Base-by-base conservation (phyloP, 148 eudicot genomes). In the Nepenthes gracilis region DNA sequence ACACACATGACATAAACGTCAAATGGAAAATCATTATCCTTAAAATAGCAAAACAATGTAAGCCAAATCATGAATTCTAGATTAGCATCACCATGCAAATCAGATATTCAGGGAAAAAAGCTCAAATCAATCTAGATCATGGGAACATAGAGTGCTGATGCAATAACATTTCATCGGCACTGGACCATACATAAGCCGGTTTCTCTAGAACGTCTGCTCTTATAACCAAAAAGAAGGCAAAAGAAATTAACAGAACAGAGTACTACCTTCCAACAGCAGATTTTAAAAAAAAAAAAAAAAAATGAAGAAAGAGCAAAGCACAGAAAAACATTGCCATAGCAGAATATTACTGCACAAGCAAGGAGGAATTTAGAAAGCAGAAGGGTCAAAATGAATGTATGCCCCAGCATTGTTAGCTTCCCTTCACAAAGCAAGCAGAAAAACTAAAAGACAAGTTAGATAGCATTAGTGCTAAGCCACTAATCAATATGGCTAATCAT, bases 111-210 rank as follows among this genome's bases (percentile, higher is more conserved):
- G 60, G 23, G 23, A 23, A 53, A 43, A 61, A 53, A 64, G 67
- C 67, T 54, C 45, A 6, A 12, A 2, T 34, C 32, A n/a, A 47
- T 76, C 36, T 71, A 67, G 72, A 76, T 76, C 72, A 76, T 60
- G 72, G 64, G 45, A 54, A 60, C 60, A 67, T 76, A 76, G 76
- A 72, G 73, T 56, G 80, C 73, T 58, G 59, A 67, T 13, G 58
- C 54, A 64, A 64, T 57, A 47, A 64, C 5, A 66, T 55, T 35
- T 15, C 38, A 67, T 59, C 69, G 71, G 76, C 75, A 76, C 76
- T 67, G 75, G 80, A 72, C 70, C 80, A 65, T 59, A 57, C 48
- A 61, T 64, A 68, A 60, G 77, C 77, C 64, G 38, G 12, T 49
- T 49, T 49, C 11, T 49, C 15, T 55, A 33, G 9, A 36, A 55